phyloP scores from a whole-genome alignment of 1,139 yeast species.

The Taiozyma onychis region DNA sequence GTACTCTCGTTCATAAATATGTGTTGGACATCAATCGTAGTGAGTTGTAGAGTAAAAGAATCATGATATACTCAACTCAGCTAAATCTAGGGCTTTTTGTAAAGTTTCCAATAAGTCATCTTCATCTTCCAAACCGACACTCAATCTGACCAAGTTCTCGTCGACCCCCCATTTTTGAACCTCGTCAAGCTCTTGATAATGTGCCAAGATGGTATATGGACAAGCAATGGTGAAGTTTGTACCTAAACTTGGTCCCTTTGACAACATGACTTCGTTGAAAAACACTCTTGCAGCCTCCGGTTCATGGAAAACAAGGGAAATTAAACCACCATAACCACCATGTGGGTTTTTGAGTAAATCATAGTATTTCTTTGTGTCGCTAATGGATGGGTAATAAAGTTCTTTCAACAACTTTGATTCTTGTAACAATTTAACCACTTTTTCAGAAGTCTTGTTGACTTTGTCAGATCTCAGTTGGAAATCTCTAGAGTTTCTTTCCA shows the following conservation, averaged over 20 bases:
- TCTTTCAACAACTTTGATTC: conserved; percentile 42
- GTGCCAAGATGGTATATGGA: conserved; percentile 89
- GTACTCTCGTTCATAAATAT: neutral
- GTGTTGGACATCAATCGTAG: neutral
- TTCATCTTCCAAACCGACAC: conserved; percentile 74
- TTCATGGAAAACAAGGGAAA: conserved; percentile 69
- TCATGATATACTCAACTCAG: conserved; percentile 19
- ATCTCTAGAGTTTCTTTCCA: conserved; percentile 92
- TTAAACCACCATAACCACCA: conserved; percentile 93
- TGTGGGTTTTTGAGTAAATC: conserved; percentile 59
- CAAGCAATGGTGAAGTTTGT: conserved; percentile 90
- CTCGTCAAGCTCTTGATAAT: conserved; percentile 77
- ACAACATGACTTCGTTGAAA: conserved; percentile 67
- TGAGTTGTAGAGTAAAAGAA: neutral
- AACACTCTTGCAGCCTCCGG: conserved; percentile 65
- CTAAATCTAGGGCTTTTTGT: conserved; percentile 45
- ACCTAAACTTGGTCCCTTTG: conserved; percentile 93
- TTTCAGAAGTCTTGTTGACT: conserved; percentile 61
- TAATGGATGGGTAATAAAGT: conserved; percentile 63
- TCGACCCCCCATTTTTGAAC: conserved; percentile 85
- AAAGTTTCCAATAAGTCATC: conserved; percentile 44
- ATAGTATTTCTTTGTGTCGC: conserved; percentile 52
- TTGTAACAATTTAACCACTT: conserved; percentile 36
- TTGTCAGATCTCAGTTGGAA: conserved; percentile 62
- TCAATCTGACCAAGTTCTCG: conserved; percentile 69